Conservation (phyloP, 176 grass and related monocot species). For the Stipa capillata region DNA sequence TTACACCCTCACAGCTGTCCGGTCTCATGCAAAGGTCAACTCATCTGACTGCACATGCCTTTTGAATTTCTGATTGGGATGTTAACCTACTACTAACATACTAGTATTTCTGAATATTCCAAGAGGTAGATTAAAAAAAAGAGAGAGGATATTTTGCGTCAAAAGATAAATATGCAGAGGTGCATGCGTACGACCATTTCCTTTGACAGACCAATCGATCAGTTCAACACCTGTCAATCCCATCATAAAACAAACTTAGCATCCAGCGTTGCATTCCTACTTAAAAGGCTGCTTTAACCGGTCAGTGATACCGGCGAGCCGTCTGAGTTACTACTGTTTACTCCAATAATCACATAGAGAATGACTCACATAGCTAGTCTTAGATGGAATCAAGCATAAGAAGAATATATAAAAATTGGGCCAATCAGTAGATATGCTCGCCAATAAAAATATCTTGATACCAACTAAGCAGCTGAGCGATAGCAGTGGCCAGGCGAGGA, state of each 20-base stretch:
- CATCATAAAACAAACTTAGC: background rate
- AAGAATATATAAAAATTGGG: background rate
- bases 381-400: background rate
- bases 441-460: background rate
- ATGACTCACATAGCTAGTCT: background rate
- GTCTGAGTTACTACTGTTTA: background rate
- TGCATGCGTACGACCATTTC: constrained; percentile 7
- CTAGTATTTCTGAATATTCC: background rate
- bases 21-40: constrained; percentile 25
- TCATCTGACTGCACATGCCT: constrained; percentile 26
- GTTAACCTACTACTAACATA: background rate
- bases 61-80: constrained; percentile 36
- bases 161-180: background rate
- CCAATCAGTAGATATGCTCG: background rate
- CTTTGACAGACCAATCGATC: background rate
- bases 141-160: background rate
- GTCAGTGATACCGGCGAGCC: constrained; percentile 7
- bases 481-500: background rate
- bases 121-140: background rate
- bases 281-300: background rate
- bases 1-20: constrained; percentile 26
- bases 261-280: background rate
- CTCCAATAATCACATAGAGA: background rate
- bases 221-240: constrained; percentile 20
- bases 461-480: background rate